phyloP scores from a whole-genome alignment of 2,329 filamentous ascomycete species.

The Leptosphaerulina australis region DNA sequence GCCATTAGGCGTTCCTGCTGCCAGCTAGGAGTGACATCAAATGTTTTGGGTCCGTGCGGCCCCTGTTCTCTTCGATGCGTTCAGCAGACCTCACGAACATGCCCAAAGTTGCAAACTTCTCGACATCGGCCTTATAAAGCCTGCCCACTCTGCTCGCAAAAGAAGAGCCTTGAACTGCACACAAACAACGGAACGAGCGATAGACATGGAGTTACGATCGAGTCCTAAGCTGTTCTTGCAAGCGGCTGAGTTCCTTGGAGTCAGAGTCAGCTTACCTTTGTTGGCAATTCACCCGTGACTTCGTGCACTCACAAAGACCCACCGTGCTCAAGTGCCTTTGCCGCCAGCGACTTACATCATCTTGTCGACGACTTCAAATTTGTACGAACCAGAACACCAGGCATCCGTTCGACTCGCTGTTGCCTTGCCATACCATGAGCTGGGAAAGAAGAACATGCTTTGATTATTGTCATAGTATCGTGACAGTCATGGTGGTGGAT shows the following conservation, averaged over 20 bases:
- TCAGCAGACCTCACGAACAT: not conserved
- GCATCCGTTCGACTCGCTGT: not conserved
- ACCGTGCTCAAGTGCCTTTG: not conserved
- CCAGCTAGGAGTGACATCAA: slow-evolving; percentile 4
- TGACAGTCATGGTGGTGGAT: no score
- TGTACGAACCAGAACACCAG: not conserved
- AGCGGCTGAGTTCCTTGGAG: not conserved
- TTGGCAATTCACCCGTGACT: slow-evolving; percentile 1
- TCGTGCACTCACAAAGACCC: not conserved
- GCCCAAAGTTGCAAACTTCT: not conserved
- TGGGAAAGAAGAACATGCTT: not conserved
- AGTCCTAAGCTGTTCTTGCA: no score
- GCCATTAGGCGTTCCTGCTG: not conserved
- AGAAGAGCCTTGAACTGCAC: not conserved
- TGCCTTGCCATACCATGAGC: not conserved
- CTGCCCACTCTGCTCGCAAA: not conserved
- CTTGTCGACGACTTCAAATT: not conserved
- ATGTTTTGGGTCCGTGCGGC: slow-evolving; percentile 3
- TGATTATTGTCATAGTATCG: no score
- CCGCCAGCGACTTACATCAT: no score
- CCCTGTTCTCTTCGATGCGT: not conserved
- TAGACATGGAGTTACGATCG: no score
- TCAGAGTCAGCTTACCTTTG: slow-evolving; percentile 14
- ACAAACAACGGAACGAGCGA: not conserved
- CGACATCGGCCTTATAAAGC: not conserved